Conservation (phyloP, 371 early-diverging fungal genomes). For the Mucor mucedo region DNA sequence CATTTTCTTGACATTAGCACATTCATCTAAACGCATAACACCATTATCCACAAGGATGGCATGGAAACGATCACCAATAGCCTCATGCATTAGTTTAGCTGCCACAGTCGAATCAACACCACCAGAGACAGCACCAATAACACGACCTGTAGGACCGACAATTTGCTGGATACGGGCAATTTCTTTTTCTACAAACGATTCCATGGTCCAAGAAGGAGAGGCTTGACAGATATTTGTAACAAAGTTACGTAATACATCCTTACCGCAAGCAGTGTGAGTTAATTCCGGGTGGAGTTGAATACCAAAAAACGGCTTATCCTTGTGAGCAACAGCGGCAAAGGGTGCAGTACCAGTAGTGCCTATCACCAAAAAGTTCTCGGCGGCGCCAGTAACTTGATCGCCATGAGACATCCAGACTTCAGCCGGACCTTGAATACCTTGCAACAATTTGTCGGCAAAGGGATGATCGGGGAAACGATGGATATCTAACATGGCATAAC, state of each 20-base stretch:
- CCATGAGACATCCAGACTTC: slow-evolving; percentile 99
- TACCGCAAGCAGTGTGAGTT: slow-evolving; percentile 91
- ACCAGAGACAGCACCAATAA: slow-evolving; percentile 96
- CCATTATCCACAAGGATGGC: slow-evolving; percentile 98
- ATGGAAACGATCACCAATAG: slow-evolving; percentile 98
- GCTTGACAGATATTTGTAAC: slow-evolving; percentile 86
- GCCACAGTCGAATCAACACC: slow-evolving; percentile 98
- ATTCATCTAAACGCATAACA: slow-evolving; percentile 97
- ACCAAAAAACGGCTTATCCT: slow-evolving; percentile 82
- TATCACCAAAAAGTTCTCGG: slow-evolving; percentile 84
- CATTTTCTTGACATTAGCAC: slow-evolving; percentile 79
- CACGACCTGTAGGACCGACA: slow-evolving; percentile 92
- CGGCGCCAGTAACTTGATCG: slow-evolving; percentile 86
- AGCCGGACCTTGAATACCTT: slow-evolving; percentile 70
- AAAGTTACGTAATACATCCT: slow-evolving; percentile 88
- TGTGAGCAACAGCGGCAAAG: slow-evolving; percentile 87
- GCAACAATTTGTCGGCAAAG: slow-evolving; percentile 75
- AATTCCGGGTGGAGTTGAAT: slow-evolving; percentile 99
- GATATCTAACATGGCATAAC: slow-evolving; percentile 83
- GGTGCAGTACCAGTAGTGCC: slow-evolving; percentile 89
- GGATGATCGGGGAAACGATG: slow-evolving; percentile 64
- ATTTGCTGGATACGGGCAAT: slow-evolving; percentile 89
- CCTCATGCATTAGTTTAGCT: slow-evolving; percentile 94
- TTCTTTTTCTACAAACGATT: slow-evolving; percentile 95
- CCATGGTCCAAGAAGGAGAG: slow-evolving; percentile 93